Conservation (phyloP, 768 basidiomycete genomes). For the Trametes coccinea region DNA sequence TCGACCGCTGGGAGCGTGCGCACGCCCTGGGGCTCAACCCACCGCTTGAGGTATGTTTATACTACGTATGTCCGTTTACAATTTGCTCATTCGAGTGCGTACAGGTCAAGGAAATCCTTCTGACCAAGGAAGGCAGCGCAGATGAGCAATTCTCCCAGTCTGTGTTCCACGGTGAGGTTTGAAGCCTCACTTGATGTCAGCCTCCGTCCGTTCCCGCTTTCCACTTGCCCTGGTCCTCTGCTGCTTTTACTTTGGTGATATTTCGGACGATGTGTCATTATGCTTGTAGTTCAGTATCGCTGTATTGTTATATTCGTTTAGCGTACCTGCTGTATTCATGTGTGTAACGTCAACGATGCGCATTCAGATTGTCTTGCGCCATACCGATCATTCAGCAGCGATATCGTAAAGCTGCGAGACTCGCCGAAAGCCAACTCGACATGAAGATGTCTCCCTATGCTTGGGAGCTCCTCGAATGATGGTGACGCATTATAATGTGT, state of each 20-base stretch:
- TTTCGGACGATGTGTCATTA: neutral
- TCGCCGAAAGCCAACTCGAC: no score
- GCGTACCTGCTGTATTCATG: neutral
- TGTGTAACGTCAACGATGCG: neutral
- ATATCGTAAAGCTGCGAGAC: no score
- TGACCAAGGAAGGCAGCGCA: slow-evolving; percentile 62
- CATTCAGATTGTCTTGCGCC: no score
- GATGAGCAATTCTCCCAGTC: slow-evolving; percentile 55
- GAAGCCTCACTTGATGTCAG: neutral
- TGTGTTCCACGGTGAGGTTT: slow-evolving; percentile 47
- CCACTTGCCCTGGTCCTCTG: neutral
- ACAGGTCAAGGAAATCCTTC: slow-evolving; percentile 78
- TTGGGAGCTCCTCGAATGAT: no score
- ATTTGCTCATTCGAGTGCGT: neutral
- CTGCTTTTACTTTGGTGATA: neutral
- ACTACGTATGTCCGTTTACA: neutral
- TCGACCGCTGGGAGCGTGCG: slow-evolving; percentile 89
- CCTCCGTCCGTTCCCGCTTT: neutral
- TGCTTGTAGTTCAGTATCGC: neutral
- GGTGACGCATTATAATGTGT: neutral
- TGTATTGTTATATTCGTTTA: neutral
- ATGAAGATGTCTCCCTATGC: no score
- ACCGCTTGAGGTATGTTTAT: slow-evolving; percentile 63
- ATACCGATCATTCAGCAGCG: no score
- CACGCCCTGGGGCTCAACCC: slow-evolving; percentile 75